Evolutionary conservation across 331 rosid species (phyloP), one percentile per base, ranked within the genome.

Genomic region (Arachis monticola): DNA sequence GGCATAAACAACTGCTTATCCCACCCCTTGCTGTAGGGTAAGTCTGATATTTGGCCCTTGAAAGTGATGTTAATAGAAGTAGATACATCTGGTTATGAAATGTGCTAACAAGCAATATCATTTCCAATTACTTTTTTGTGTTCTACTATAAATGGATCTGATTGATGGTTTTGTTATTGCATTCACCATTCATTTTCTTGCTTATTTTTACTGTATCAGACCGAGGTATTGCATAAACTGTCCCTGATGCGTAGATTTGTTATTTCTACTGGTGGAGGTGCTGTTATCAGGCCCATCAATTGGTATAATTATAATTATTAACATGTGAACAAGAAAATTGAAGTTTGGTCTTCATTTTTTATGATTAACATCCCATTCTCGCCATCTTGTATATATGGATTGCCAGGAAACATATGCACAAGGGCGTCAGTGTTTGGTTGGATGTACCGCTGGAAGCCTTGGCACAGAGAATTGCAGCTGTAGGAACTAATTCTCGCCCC

Each of bases 221-320:
- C 89, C 6, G 93, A 89, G 86, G 91, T 48, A 52, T 83, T 95
- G 84, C 82, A 38, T 78, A 83, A 88, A 82, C 81, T 90, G 47
- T 92, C 97, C 70, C 64, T 56, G 80, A 86, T 82, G 97, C 79
- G 61, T 64, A 85, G 31, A 57, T 72, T 82, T 51, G 95, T 95
- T 75, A 83, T 95, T 85, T 90, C 99, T 68, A 95, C 99, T 40
- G 99, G 99, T 55, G 99, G 99, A 68, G 99, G 97, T 67, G 97
- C 87, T 22, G 99, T 95, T 67, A 64, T 76, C 51, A 85, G 97
- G 82, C 91, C 93, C 11, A 83, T 90, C 78, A 95, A 95, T 86
- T 92, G 99, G 97, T 95, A 88, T 68, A 40, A 67, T 58, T 56
- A 9, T 67, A 38, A 69, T 59, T 57, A 9, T 68, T 65, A 67